Base-by-base conservation (phyloP, 805 yeast genomes). In the Pichia manshurica region DNA sequence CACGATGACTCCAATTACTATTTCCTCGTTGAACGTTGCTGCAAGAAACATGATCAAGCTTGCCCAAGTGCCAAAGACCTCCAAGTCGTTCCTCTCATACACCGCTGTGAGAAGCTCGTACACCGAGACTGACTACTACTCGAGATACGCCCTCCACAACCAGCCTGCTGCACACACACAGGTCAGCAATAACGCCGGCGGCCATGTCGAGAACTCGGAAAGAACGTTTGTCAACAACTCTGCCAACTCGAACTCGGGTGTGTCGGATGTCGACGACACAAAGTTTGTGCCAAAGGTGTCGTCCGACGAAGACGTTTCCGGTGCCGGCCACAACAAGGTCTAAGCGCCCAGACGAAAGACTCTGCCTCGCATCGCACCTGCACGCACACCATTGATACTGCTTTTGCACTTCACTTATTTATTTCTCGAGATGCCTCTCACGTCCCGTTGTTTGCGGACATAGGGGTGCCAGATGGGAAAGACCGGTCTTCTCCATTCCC, bases 241-340 rank as follows among this genome's bases (percentile, higher is more conserved):
- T 22, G 28, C 23, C 15, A 31, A 29, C 34, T 48, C 50, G 12
- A 35, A 46, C 7, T 23, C 42, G 3, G 42, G 42, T 1, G 35
- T 32, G 8, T 39, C 49, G 2, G 47, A 47, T 12, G 53, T 56
- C 13, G 48, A 53, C 13, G 57, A 56, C 21, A 44, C 48, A 10
- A 51, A 56, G 10, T 66, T 66, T 49, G 62, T 63, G 45, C 71
- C 71, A 22, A 52, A 46, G 17, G 67, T 67, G 8, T 59, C 62
- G 5, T 53, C 61, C 16, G 55, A 56, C 15, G 60, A 55, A n/a
- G 21, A 22, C 12, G 42, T 48, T 5, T 39, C 47, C 4, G 45
- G 45, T 25, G 19, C 23, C 19, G 50, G 50, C 20, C 50, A 48
- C 16, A 39, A 42, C 12, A 36, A 39, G 19, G 17, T 46, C 31